Evolutionary conservation across 768 basidiomycete species (phyloP).

Genomic region (Pleurotus eryngii): DNA sequence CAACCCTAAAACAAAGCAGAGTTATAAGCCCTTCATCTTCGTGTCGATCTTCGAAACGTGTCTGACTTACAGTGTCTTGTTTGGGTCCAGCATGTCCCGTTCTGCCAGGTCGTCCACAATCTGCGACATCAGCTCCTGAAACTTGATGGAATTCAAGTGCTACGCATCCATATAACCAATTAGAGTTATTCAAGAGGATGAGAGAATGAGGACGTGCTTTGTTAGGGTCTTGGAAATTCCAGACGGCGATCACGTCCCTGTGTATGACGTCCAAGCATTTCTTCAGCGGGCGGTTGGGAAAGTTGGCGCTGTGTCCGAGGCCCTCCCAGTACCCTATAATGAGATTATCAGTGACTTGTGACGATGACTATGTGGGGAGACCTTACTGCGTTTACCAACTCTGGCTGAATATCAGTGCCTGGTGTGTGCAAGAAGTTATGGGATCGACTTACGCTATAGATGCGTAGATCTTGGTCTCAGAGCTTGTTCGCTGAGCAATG

Average conservation of each 20-base stretch:
- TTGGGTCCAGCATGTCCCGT: neutral
- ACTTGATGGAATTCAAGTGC: conserved; percentile 14
- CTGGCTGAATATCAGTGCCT: conserved; percentile 7
- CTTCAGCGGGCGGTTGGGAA: conserved; percentile 14
- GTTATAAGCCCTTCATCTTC: neutral
- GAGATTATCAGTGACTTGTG: neutral
- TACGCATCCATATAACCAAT: neutral
- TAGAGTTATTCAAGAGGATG: neutral
- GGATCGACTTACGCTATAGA: conserved; percentile 19
- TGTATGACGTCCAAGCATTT: conserved; percentile 21
- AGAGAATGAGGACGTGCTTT: conserved; percentile 8
- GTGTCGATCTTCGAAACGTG: neutral
- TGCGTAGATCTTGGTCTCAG: conserved; percentile 17
- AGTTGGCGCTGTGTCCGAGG: conserved; percentile 18
- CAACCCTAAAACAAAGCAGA: neutral
- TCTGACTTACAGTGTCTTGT: neutral
- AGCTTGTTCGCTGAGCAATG: conserved; percentile 21
- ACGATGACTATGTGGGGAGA: neutral
- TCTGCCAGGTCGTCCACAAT: conserved; percentile 7
- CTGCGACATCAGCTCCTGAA: conserved; percentile 17
- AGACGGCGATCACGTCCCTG: conserved; percentile 19
- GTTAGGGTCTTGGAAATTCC: conserved; percentile 22
- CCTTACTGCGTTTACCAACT: conserved; percentile 11
- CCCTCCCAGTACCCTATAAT: conserved; percentile 22
- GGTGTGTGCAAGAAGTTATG: neutral